These are phyloP conservation scores for Trametes cinnabarina DNA, from an alignment of 768 basidiomycete species.

Conservation along the genomic window DNA sequence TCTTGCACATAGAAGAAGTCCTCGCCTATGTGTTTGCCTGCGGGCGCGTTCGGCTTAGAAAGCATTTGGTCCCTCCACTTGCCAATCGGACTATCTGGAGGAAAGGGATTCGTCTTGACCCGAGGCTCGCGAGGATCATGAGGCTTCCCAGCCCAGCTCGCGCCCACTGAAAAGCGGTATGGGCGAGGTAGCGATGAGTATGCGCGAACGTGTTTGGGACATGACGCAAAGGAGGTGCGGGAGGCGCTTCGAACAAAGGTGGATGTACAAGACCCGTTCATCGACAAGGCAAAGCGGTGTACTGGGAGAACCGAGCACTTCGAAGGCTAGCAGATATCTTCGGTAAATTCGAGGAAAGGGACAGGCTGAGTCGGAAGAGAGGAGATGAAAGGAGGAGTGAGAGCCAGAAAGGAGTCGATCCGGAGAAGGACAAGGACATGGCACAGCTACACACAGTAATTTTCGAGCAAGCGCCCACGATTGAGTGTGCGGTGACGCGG, in stretches of 20 bases:
- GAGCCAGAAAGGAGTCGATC: neutral
- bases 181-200: conserved; percentile 39
- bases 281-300: neutral
- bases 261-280: conserved; percentile 6
- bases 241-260: conserved; percentile 5
- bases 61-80: conserved; percentile 70
- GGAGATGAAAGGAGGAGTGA: neutral
- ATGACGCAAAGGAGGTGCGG: conserved; percentile 1
- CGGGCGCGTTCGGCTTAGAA: conserved; percentile 39
- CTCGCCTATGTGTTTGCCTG: conserved; percentile 48
- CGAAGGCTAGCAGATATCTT: neutral
- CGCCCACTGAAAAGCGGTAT: conserved; percentile 73
- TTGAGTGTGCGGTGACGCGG: neutral
- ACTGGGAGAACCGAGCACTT: neutral
- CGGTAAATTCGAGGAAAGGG: no score
- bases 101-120: conserved; percentile 48
- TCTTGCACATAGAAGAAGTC: conserved; percentile 69
- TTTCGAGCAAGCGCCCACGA: conserved; percentile 2
- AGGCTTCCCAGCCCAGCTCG: conserved; percentile 78
- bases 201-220: conserved; percentile 10
- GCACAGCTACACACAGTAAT: conserved; percentile 9
- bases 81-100: conserved; percentile 55
- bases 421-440: neutral
- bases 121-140: conserved; percentile 33
- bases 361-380: no score